Conservation (phyloP, 164 flowering plant genomes). For the Piper betle region DNA sequence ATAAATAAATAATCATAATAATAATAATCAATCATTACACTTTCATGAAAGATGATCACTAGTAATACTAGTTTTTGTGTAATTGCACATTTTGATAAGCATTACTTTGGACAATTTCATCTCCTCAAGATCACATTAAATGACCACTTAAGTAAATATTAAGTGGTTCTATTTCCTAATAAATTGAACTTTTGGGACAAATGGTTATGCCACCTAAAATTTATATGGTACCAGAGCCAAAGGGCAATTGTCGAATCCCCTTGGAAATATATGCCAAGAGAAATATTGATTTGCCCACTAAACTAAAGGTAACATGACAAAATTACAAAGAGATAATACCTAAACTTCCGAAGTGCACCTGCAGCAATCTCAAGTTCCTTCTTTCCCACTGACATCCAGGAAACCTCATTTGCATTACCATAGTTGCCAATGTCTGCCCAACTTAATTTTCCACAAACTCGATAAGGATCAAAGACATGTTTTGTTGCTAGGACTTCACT, state of each 20-base stretch:
- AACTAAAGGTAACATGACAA: background rate
- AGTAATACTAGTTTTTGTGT: background rate
- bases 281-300: too few species aligned
- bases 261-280: background rate
- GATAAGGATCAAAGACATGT: conserved; percentile 53
- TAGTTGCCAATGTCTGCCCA: conserved; percentile 68
- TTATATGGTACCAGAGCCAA: too few species aligned
- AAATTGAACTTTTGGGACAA: too few species aligned
- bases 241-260: too few species aligned
- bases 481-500: conserved; percentile 39
- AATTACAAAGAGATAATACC: conserved; percentile 18
- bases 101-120: background rate
- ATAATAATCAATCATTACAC: too few species aligned
- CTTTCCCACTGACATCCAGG: conserved; percentile 81
- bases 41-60: background rate
- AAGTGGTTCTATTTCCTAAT: too few species aligned
- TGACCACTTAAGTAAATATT: too few species aligned
- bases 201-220: too few species aligned
- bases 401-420: conserved; percentile 48
- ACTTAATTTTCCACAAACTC: conserved; percentile 57
- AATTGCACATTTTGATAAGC: background rate
- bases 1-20: background rate
- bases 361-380: conserved; percentile 67
- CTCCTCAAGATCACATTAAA: too few species aligned
- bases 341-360: conserved; percentile 52